phyloP scores from a whole-genome alignment of 495 filamentous ascomycete species.

The Xylaria telfairii region DNA sequence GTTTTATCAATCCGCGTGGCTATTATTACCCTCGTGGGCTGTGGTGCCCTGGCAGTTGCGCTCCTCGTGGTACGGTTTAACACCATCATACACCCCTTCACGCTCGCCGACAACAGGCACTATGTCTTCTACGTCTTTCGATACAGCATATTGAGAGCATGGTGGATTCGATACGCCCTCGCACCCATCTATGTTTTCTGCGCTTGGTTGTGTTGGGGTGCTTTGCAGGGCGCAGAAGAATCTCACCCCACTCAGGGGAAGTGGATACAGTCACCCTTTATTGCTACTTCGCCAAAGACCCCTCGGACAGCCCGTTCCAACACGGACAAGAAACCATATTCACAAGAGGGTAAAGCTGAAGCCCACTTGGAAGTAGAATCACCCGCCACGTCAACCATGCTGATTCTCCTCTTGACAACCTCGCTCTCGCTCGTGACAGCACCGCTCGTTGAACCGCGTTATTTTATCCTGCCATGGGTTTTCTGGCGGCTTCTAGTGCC shows the following conservation, averaged over 20 bases:
- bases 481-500: constrained; percentile 88
- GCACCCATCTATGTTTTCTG: constrained; percentile 60
- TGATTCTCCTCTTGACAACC: constrained; percentile 75
- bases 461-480: constrained; percentile 94
- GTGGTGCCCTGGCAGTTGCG: constrained; percentile 51
- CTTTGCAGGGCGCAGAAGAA: constrained; percentile 32
- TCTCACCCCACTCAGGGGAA: background rate
- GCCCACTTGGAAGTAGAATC: background rate
- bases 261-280: constrained; percentile 22
- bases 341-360: background rate
- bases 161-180: constrained; percentile 68
- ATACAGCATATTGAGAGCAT: constrained; percentile 71
- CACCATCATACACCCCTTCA: constrained; percentile 95
- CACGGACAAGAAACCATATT: background rate
- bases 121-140: constrained; percentile 97
- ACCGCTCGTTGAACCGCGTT: constrained; percentile 90
- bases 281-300: background rate
- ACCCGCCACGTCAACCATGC: constrained; percentile 48
- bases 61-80: constrained; percentile 73
- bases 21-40: constrained; percentile 27
- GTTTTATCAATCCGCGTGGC: background rate
- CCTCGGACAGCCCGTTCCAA: background rate
- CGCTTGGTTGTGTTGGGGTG: constrained; percentile 68
- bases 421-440: constrained; percentile 81
- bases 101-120: constrained; percentile 93